Evolutionary conservation across 148 eudicot species (phyloP), one percentile per base, ranked within the genome.

Genomic region (Diospyros lotus): DNA sequence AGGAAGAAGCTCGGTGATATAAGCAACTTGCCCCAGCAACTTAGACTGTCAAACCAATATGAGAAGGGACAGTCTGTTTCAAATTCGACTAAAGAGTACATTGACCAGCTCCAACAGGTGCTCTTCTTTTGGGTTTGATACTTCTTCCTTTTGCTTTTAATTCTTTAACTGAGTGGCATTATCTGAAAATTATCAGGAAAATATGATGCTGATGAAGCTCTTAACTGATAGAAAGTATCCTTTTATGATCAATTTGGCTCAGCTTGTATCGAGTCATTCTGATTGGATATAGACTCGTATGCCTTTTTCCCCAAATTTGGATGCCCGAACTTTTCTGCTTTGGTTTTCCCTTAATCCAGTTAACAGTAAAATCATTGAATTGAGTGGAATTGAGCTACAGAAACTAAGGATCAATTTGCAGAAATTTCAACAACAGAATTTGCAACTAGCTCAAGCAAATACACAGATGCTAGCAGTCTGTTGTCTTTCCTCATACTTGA

Each of bases 361-460:
- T n/a, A 18, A 55, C 51, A 86, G 93, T 81, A 89, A 84, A 84
- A 79, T 85, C 69, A 79, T 87, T 72, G 90, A 89, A 72, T 46
- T 83, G 77, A 83, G 74, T 55, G 90, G 85, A 65, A 44, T 60
- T 77, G 86, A 87, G 80, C 59, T 87, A 46, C 87, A 80, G 65
- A 85, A 81, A 77, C 66, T 85, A 56, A 71, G 83, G 68, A 68
- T 82, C 55, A 85, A 77, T 80, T 75, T 85, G 82, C 89, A 84
- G 83, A 85, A 84, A 72, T 28, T 81, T 75, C 90, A 84, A 76
- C 83, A 82, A 77, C 90, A 87, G 84, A 89, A 89, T 80, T 50
- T 62, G 38, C 87, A 87, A n/a, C 86, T 89, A 51, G 89, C 89
- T 68, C 87, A 81, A 76, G 82, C 90, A 62, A 82, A 89, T 78